Percentiles rank a stretch among this genome's conserved stretches.
phyloP scores from a whole-genome alignment of 441 rosid genomes.

The Raphanus hybrid region DNA sequence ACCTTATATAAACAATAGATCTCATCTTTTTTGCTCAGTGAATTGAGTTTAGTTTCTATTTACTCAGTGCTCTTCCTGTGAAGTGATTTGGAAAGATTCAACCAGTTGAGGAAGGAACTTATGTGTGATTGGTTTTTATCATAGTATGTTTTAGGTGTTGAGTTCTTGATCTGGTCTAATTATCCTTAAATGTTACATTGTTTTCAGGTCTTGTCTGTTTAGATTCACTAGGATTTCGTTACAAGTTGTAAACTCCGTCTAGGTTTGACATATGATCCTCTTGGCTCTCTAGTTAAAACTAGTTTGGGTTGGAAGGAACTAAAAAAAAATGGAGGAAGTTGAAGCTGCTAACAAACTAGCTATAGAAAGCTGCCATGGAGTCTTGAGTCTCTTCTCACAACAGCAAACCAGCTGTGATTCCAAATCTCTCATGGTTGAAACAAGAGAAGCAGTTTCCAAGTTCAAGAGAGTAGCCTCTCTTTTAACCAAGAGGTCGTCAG shows the following conservation, averaged over 20 bases:
- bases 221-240: too few relatives aligned
- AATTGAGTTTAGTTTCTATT: too few relatives aligned
- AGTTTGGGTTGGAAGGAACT: neutral
- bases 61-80: neutral
- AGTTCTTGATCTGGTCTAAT: slow-evolving; percentile 19
- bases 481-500: slow-evolving; percentile 47
- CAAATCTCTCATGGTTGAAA: slow-evolving; percentile 50
- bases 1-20: slow-evolving; percentile 17
- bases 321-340: slow-evolving; percentile 56
- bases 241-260: too few relatives aligned
- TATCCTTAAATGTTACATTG: slow-evolving; percentile 13
- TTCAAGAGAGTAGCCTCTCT: slow-evolving; percentile 65
- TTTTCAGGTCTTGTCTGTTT: slow-evolving; percentile 14
- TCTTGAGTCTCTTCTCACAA: slow-evolving; percentile 51
- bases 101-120: slow-evolving; percentile 22
- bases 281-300: slow-evolving; percentile 9
- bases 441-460: slow-evolving; percentile 57
- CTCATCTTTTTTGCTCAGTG: slow-evolving; percentile 9
- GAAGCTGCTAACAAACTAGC: slow-evolving; percentile 68
- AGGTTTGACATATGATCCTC: slow-evolving; percentile 26
- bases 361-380: slow-evolving; percentile 63
- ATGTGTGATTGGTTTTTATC: slow-evolving; percentile 30
- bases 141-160: slow-evolving; percentile 4
- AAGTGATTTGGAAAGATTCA: slow-evolving; percentile 27
- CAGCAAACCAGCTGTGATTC: slow-evolving; percentile 45